Percentiles rank a stretch among this genome's conserved stretches.
These are phyloP conservation scores for Aspergillus novoparasiticus DNA, from an alignment of 2,329 filamentous ascomycete genomes.

Conservation along the genomic window DNA sequence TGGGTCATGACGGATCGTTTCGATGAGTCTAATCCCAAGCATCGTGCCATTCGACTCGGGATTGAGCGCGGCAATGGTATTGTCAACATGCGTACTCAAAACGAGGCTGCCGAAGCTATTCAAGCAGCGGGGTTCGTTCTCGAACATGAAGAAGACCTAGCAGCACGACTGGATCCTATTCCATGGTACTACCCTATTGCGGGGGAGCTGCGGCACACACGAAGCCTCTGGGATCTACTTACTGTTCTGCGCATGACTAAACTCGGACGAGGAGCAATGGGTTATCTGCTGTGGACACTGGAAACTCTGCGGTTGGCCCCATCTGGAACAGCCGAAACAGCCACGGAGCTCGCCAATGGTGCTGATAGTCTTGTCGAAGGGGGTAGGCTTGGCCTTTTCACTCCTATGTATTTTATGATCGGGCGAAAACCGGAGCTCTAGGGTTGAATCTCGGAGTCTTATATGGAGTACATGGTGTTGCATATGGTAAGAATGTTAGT, in stretches of 20 bases:
- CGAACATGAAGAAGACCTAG: conserved; percentile 80
- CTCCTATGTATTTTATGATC: conserved; percentile 96
- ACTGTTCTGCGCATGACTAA: conserved; percentile 2
- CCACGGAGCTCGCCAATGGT: conserved; percentile 73
- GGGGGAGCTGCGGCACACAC: conserved; percentile 46
- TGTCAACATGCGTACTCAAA: conserved; percentile 89
- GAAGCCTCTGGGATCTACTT: not conserved
- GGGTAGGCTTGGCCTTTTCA: conserved; percentile 63
- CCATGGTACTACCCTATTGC: conserved; percentile 94
- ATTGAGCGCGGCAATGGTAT: conserved; percentile 96
- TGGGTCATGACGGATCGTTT: conserved; percentile 98
- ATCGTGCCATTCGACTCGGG: conserved; percentile 85
- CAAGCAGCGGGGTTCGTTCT: conserved; percentile 83
- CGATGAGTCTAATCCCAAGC: conserved; percentile 80
- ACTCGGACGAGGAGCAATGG: not conserved
- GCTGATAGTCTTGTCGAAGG: conserved; percentile 63
- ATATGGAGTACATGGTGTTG: not conserved
- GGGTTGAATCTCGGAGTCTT: not conserved
- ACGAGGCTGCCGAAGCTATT: conserved; percentile 80
- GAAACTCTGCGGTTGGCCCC: conserved; percentile 44
- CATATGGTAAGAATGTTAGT: not conserved
- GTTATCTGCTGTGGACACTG: not conserved
- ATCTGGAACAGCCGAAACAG: conserved; percentile 81
- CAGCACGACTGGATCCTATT: conserved; percentile 69
- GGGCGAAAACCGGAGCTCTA: conserved; percentile 65